Evolutionary conservation across 352 stramenopile genomes (phyloP).

Genomic region (Pythium brachiatum): DNA sequence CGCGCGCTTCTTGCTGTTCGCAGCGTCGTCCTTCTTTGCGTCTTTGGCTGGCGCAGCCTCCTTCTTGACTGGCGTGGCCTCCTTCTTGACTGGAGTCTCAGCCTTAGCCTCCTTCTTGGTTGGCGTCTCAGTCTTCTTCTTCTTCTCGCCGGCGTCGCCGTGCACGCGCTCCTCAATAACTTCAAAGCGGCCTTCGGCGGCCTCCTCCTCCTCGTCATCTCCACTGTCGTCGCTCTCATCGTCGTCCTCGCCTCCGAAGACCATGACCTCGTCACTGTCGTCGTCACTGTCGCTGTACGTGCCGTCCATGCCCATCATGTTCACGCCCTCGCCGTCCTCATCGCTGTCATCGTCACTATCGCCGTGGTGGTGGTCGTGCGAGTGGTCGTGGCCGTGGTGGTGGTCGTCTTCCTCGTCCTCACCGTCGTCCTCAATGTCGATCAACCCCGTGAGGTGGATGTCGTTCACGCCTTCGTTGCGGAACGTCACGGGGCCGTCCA

Average conservation of each 20-base stretch:
- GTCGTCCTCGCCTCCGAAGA: conserved; percentile 45
- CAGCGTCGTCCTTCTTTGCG: conserved; percentile 36
- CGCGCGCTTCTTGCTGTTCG: conserved; percentile 65
- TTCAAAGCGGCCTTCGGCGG: conserved; percentile 62
- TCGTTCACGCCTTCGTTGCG: conserved; percentile 65
- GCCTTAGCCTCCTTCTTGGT: conserved; percentile 23
- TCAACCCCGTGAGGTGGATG: conserved; percentile 80
- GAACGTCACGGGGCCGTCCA: conserved; percentile 73
- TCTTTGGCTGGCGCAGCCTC: conserved; percentile 20
- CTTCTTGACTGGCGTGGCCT: conserved; percentile 21
- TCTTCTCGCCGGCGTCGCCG: conserved; percentile 39
- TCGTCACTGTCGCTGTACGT: conserved; percentile 29
- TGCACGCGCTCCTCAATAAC: conserved; percentile 71
- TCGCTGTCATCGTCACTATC: conserved; percentile 31
- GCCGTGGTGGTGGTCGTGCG: conserved; percentile 18
- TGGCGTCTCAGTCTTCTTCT: conserved; percentile 19
- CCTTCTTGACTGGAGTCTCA: conserved; percentile 10
- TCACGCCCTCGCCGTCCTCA: conserved; percentile 31
- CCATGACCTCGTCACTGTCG: conserved; percentile 58
- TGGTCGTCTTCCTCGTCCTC: conserved; percentile 53
- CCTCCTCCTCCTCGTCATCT: conserved; percentile 42
- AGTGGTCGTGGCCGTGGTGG: conserved; percentile 24
- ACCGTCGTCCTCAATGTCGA: conserved; percentile 76
- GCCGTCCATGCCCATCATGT: conserved; percentile 29
- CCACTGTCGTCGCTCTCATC: conserved; percentile 40